Base-by-base conservation (phyloP, 208 protist species). In the Porcisia hertigi region DNA sequence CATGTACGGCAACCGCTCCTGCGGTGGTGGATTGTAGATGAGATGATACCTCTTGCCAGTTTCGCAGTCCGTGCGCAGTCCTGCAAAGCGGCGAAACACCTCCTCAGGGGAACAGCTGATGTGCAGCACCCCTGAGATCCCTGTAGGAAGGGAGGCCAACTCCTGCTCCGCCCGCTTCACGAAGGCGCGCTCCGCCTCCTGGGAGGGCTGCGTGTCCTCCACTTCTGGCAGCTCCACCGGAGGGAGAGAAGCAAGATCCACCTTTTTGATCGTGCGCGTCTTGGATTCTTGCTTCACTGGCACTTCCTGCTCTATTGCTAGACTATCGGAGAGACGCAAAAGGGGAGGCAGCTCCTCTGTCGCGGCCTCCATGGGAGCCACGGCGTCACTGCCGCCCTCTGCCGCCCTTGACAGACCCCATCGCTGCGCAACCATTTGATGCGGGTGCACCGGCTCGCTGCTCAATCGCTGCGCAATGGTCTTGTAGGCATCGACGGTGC, bases 21-120 rank as follows among this genome's bases (percentile, higher is more conserved):
- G 66, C 5, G 91, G 93, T 57, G 93, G 93, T 3, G 91, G 93
- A 73, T 83, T 58, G 82, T 92, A 94, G 34, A 86, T 77, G 84
- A 97, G 88, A 81, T 97, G 93, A 80, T 95, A 97, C 72, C 89
- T 80, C 63, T 87, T 82, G 34, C 87, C 82, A 5, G 90, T 96
- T 75, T 96, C 93, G 53, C 76, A 67, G 75, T 97, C 93, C 18
- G 92, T 71, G 55, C 94, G 94, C 34, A 97, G 86, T 18, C 90
- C 94, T 45, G 91, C 89, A 71, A 92, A 95, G 41, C 94, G 91
- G 57, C 73, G 59, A 79, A 97, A 97, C 20, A 94, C 84, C 69
- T 93, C 92, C 58, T 76, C 71, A 0, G 92, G 75, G 41, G 77
- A 45, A 72, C 94, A 97, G 59, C 86, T 67, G 53, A 97, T 89